A percentile compares a stretch with the other conserved stretches of the same genome.
Conservation (phyloP, 352 stramenopile species). For the Pythium folliculosum region DNA sequence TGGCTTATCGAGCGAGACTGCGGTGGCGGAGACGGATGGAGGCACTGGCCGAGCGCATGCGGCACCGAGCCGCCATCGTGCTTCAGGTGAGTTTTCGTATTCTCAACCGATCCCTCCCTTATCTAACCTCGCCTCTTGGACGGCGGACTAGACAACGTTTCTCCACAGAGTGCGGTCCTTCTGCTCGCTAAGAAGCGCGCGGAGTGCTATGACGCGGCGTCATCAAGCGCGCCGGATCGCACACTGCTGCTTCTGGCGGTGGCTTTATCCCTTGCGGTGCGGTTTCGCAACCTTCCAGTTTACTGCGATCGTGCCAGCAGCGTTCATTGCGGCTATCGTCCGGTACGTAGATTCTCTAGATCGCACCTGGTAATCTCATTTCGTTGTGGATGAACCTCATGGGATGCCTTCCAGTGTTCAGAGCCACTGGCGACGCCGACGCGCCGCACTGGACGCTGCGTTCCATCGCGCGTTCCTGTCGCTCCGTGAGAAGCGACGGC, state of each 20-base stretch:
- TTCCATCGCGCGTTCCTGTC: conserved; percentile 15
- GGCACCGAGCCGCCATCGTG: conserved; percentile 13
- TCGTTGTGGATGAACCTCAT: neutral
- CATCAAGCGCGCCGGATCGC: conserved; percentile 34
- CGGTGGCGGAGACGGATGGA: neutral
- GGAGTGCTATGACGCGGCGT: conserved; percentile 10
- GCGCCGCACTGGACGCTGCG: neutral
- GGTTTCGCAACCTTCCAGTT: conserved; percentile 31
- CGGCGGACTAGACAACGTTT: conserved; percentile 13
- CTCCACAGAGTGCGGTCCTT: conserved; percentile 7
- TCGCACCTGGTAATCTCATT: neutral
- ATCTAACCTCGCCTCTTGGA: no score
- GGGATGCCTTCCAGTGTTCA: conserved; percentile 29
- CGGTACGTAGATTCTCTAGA: neutral
- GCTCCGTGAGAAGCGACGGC: conserved; percentile 12
- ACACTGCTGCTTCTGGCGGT: conserved; percentile 43
- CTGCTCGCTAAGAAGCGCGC: conserved; percentile 1
- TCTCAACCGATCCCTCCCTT: no score
- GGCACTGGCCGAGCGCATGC: neutral
- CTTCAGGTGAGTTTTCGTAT: conserved; percentile 19
- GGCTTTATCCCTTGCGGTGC: conserved; percentile 35
- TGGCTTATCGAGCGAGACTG: conserved; percentile 4
- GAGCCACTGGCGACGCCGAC: conserved; percentile 20
- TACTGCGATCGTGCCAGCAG: neutral
- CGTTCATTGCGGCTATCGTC: neutral